phyloP scores from a whole-genome alignment of 1,284 basidiomycete species.

The Coniophora puteana region DNA sequence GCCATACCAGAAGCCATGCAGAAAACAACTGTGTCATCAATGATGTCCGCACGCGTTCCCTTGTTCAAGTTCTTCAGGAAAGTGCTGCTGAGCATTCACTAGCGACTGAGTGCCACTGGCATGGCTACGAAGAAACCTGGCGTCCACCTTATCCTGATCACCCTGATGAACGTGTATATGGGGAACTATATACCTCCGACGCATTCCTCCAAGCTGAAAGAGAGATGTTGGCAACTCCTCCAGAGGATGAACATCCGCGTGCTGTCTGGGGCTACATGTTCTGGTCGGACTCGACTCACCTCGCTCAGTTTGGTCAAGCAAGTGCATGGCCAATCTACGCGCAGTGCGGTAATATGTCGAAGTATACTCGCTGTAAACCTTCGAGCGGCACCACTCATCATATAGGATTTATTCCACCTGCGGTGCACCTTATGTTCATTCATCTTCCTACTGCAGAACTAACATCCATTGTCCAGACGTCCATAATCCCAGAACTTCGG shows the following conservation, averaged over 20 bases:
- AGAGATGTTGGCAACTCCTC: not conserved
- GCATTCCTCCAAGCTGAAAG: not conserved
- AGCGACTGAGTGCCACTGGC: too few relatives aligned
- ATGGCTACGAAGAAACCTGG: too few relatives aligned
- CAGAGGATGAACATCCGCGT: not conserved
- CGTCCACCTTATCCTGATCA: too few relatives aligned
- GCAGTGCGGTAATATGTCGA: not conserved
- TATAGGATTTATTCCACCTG: not conserved
- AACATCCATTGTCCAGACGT: too few relatives aligned
- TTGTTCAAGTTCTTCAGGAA: too few relatives aligned
- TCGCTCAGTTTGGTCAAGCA: not conserved
- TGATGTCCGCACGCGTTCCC: too few relatives aligned
- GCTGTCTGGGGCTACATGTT: not conserved
- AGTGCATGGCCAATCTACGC: not conserved
- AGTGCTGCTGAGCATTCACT: too few relatives aligned
- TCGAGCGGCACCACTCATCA: not conserved
- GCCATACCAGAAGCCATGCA: too few relatives aligned
- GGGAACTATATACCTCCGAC: not conserved
- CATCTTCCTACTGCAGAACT: too few relatives aligned
- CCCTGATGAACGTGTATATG: not conserved
- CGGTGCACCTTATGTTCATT: too few relatives aligned
- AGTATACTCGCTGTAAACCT: not conserved
- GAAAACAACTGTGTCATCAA: too few relatives aligned
- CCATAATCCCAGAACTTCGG: too few relatives aligned
- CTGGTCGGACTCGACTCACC: not conserved